These are phyloP conservation scores for Naganishia vishniacii DNA, from an alignment of 768 basidiomycete genomes.

Conservation along the genomic window DNA sequence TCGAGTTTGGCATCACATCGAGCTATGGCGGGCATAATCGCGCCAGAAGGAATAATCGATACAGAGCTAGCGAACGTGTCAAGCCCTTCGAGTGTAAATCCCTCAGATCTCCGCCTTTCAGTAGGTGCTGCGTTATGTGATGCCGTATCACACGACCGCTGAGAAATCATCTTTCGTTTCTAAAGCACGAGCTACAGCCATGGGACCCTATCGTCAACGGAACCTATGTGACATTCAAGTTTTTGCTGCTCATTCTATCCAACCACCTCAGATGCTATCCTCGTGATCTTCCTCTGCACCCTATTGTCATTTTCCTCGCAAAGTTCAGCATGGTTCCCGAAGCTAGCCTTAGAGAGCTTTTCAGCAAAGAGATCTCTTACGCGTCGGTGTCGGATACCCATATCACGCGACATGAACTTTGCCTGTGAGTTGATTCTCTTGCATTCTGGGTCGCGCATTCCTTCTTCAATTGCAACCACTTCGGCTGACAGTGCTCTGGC, in stretches of 20 bases:
- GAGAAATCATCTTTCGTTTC: neutral
- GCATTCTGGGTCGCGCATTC: too few species aligned
- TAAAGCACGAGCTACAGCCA: neutral
- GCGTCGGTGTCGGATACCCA: neutral
- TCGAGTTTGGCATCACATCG: conserved; percentile 3
- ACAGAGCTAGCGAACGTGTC: too few species aligned
- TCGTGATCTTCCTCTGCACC: neutral
- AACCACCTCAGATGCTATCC: conserved; percentile 9
- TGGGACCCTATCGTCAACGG: conserved; percentile 1
- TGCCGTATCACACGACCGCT: neutral
- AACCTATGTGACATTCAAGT: neutral
- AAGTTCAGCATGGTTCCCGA: conserved; percentile 13
- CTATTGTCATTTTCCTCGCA: conserved; percentile 3
- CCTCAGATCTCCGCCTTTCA: neutral
- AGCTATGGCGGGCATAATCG: too few species aligned
- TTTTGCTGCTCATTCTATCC: conserved; percentile 9
- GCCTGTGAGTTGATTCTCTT: neutral
- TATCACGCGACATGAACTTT: neutral
- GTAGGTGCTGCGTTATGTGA: neutral
- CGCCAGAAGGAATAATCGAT: too few species aligned
- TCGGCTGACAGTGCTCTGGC: too few species aligned
- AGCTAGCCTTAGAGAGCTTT: neutral
- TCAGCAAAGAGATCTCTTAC: conserved; percentile 5
- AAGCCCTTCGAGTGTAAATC: neutral
- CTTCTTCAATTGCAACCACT: too few species aligned